These are phyloP conservation scores for Kodamaea kaohsiungensis DNA, from an alignment of 805 yeast genomes.

Conservation along the genomic window DNA sequence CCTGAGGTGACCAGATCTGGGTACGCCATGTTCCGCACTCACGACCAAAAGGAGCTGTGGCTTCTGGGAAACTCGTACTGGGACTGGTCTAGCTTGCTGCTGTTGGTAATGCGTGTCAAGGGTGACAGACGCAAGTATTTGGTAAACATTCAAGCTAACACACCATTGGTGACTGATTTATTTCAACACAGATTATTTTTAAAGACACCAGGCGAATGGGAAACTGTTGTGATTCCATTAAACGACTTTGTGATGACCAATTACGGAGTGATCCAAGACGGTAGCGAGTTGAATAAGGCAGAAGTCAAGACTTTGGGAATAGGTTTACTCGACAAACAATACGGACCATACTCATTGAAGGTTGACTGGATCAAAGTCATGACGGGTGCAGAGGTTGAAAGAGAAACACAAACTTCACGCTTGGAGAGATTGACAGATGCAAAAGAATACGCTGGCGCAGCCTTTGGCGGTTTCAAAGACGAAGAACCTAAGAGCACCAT, in stretches of 20 bases:
- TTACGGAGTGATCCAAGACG: conserved; percentile 63
- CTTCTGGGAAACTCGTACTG: conserved; percentile 52
- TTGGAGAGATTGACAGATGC: conserved; percentile 16
- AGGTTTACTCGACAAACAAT: conserved; percentile 74
- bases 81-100: conserved; percentile 69
- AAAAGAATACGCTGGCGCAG: conserved; percentile 11
- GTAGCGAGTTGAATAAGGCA: conserved; percentile 57
- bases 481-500: conserved; percentile 39
- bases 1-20: conserved; percentile 71
- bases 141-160: conserved; percentile 79
- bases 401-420: conserved; percentile 40
- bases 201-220: conserved; percentile 76
- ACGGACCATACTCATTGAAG: conserved; percentile 71
- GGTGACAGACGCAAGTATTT: conserved; percentile 74
- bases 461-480: conserved; percentile 21
- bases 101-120: conserved; percentile 67
- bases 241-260: conserved; percentile 81
- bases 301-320: conserved; percentile 73
- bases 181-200: conserved; percentile 80
- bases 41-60: conserved; percentile 57
- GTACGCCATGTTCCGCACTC: conserved; percentile 82
- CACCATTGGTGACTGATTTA: conserved; percentile 74
- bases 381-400: conserved; percentile 53
- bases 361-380: conserved; percentile 74
- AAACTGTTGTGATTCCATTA: conserved; percentile 75